phyloP scores from a whole-genome alignment of 441 rosid genomes.

The Euphorbia corollata region DNA sequence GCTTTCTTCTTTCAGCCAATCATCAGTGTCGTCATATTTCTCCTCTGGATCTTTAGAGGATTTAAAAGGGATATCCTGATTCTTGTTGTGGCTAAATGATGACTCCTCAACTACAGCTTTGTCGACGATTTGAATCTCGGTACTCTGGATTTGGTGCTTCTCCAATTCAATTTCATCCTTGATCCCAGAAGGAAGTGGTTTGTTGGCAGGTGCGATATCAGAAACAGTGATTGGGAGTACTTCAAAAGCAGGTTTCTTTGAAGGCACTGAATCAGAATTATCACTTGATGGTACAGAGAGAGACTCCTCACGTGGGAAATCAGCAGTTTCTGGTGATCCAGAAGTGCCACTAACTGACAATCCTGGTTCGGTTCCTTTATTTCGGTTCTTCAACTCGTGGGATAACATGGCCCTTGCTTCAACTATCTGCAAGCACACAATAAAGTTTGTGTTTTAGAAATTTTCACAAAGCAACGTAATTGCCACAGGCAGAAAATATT shows the following conservation, averaged over 20 bases:
- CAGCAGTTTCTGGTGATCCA: slow-evolving; percentile 18
- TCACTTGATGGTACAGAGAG: slow-evolving; percentile 32
- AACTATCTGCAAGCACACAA: slow-evolving; percentile 41
- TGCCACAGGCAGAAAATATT: background rate
- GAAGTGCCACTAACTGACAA: slow-evolving; percentile 24
- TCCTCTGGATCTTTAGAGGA: slow-evolving; percentile 37
- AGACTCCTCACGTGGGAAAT: slow-evolving; percentile 25
- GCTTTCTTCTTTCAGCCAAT: slow-evolving; percentile 80
- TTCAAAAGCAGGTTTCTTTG: slow-evolving; percentile 25
- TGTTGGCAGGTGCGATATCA: slow-evolving; percentile 26
- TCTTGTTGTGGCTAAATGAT: slow-evolving; percentile 27
- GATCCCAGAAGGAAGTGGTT: slow-evolving; percentile 24
- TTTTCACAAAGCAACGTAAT: slow-evolving; percentile 7
- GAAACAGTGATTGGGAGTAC: slow-evolving; percentile 19
- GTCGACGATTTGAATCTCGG: slow-evolving; percentile 52
- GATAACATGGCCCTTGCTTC: slow-evolving; percentile 68
- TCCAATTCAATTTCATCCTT: slow-evolving; percentile 43
- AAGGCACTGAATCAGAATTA: slow-evolving; percentile 27
- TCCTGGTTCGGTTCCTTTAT: slow-evolving; percentile 29
- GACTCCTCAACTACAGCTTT: slow-evolving; percentile 66
- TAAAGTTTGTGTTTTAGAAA: slow-evolving; percentile 7
- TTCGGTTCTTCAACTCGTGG: slow-evolving; percentile 37
- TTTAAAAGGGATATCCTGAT: slow-evolving; percentile 31
- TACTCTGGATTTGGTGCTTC: slow-evolving; percentile 49
- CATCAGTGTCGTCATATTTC: slow-evolving; percentile 67